A percentile compares a stretch with the other conserved stretches of the same genome.
Evolutionary conservation across 192 early-diverging fungal species (phyloP).

Genomic region (Irineochytrium annulatum): DNA sequence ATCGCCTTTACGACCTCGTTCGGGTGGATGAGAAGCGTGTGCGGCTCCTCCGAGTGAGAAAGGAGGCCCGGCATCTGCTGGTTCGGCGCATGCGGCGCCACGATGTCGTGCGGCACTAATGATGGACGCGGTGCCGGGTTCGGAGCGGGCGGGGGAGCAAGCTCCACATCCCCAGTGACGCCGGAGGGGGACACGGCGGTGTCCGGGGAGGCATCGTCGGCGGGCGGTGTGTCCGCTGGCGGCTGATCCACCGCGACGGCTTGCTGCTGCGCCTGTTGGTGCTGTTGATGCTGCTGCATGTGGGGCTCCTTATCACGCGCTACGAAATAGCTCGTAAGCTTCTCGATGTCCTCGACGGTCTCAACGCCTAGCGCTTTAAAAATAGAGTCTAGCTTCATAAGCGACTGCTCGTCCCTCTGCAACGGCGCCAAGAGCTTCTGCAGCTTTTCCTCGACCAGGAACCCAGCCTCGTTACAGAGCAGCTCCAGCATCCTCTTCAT

Average conservation of each 20-base stretch:
- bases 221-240: neutral
- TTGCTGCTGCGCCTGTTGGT: too few relatives aligned
- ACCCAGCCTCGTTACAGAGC: slow-evolving; percentile 50
- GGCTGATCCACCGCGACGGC: neutral
- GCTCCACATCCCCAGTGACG: neutral
- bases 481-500: slow-evolving; percentile 48
- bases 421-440: slow-evolving; percentile 50
- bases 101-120: too few relatives aligned
- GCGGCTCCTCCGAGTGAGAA: neutral
- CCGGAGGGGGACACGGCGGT: neutral
- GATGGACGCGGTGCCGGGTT: too few relatives aligned
- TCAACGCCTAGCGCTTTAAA: slow-evolving; percentile 55
- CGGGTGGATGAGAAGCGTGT: slow-evolving; percentile 36
- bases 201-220: neutral
- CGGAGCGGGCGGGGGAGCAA: neutral
- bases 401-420: slow-evolving; percentile 46
- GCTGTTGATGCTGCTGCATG: too few relatives aligned
- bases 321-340: slow-evolving; percentile 40
- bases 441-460: slow-evolving; percentile 58
- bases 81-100: neutral
- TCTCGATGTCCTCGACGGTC: slow-evolving; percentile 51
- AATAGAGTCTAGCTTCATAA: slow-evolving; percentile 55
- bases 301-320: neutral
- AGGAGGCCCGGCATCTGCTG: neutral
- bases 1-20: slow-evolving; percentile 46